Evolutionary conservation across 164 flowering plant species (phyloP).

Genomic region (Nymphaea colorata): DNA sequence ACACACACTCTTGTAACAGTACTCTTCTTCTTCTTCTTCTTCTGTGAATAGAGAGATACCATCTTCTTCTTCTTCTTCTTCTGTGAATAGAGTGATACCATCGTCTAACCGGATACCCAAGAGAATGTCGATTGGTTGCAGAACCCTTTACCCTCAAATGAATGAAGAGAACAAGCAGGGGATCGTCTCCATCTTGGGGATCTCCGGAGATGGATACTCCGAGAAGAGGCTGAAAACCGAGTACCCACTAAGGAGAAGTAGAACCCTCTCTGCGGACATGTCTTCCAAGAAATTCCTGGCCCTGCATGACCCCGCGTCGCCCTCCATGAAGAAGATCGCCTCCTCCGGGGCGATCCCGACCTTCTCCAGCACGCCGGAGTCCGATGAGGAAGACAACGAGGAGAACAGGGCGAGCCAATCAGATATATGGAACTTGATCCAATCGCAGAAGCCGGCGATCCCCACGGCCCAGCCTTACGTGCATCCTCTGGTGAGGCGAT

Average conservation of each 20-base stretch:
- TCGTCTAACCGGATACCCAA: background rate
- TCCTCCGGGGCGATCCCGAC: conserved; percentile 16
- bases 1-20: background rate
- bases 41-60: background rate
- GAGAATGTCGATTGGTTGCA: background rate
- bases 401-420: conserved; percentile 11
- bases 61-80: background rate
- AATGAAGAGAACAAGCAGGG: conserved; percentile 25
- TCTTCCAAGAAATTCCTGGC: conserved; percentile 47
- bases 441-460: conserved; percentile 19
- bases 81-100: background rate
- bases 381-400: conserved; percentile 1
- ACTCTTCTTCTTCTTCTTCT: too few relatives aligned
- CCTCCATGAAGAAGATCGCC: conserved; percentile 27
- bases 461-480: conserved; percentile 22
- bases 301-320: conserved; percentile 18
- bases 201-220: conserved; percentile 7
- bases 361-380: background rate
- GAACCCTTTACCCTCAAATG: background rate
- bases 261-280: conserved; percentile 67
- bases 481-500: conserved; percentile 51
- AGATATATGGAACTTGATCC: conserved; percentile 45
- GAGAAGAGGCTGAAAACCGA: conserved; percentile 2
- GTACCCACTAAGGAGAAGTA: conserved; percentile 21
- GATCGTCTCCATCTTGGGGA: conserved; percentile 38